These are phyloP conservation scores for Botrytis deweyae DNA, from an alignment of 2,329 filamentous ascomycete species.

Conservation along the genomic window DNA sequence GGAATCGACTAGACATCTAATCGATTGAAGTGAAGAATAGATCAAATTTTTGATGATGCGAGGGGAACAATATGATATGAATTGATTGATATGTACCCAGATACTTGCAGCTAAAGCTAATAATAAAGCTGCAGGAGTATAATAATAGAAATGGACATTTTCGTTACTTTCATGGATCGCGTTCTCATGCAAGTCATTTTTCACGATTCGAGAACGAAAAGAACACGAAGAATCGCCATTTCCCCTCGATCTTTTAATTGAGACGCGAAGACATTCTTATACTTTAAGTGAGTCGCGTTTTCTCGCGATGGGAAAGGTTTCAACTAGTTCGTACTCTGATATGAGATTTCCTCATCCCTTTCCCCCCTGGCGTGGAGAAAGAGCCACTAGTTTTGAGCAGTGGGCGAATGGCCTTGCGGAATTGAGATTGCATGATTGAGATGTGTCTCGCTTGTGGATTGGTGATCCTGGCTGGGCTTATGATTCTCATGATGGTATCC, in stretches of 20 bases:
- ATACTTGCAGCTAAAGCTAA: not conserved
- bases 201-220: not conserved
- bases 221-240: not conserved
- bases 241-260: not conserved
- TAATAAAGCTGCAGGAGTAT: not conserved
- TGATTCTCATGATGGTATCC: not conserved
- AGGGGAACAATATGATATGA: not conserved
- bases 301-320: not conserved
- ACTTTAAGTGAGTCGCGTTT: not conserved
- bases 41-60: not conserved
- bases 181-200: not conserved
- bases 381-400: not conserved
- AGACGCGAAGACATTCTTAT: not conserved
- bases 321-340: not conserved
- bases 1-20: not conserved
- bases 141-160: not conserved
- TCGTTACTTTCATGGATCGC: not conserved
- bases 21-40: not conserved
- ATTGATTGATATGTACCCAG: not conserved
- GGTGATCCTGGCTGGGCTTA: not conserved
- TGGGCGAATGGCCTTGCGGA: not conserved
- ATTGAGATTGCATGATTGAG: constrained; percentile 11
- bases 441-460: not conserved
- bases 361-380: not conserved
- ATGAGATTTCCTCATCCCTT: not conserved